Evolutionary conservation across 306 rosid genomes (phyloP), one percentile per base, ranked within the genome.

Genomic region (Sesbania bispinosa): DNA sequence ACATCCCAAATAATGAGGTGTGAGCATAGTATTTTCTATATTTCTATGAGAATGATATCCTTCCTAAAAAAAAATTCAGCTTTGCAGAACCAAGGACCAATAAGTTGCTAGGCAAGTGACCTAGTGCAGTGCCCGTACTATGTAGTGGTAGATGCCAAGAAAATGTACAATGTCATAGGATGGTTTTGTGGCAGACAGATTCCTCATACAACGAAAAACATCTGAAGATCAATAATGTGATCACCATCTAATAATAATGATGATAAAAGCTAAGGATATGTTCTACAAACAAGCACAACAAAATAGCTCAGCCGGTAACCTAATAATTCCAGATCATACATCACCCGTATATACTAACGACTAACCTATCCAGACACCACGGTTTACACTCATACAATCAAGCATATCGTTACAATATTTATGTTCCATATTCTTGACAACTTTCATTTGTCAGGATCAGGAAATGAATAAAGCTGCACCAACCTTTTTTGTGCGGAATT

Each of bases 391-490:
- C 81, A 61, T 32, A 48, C 67, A 73, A 33, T 30, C 58, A 52
- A 24, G 62, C 84, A 60, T 46, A 67, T 29, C 8, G 24, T 48
- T 32, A 48, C 75, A 67, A 10, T 21, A 73, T 68, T n/a, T n/a
- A 36, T 62, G 71, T 42, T 23, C 47, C 43, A 42, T 6, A 69
- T 43, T 26, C 35, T 11, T 74, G 15, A 47, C 39, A 61, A 20
- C 27, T 30, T 60, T 19, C 47, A 13, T 39, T 14, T 15, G 67
- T 54, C 23, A 68, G 15, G 68, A 77, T 47, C 8, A 41, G 24
- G 51, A 77, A 82, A 73, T 73, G 82, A 67, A 81, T 26, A 77
- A 64, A 71, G 45, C 67, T 63, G 50, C 69, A 41, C n/a, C n/a
- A n/a, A n/a, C n/a, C n/a, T n/a, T n/a, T n/a, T n/a, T n/a, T 45